Evolutionary conservation across 768 basidiomycete species (phyloP).

Genomic region (Phaeotremella fagi): DNA sequence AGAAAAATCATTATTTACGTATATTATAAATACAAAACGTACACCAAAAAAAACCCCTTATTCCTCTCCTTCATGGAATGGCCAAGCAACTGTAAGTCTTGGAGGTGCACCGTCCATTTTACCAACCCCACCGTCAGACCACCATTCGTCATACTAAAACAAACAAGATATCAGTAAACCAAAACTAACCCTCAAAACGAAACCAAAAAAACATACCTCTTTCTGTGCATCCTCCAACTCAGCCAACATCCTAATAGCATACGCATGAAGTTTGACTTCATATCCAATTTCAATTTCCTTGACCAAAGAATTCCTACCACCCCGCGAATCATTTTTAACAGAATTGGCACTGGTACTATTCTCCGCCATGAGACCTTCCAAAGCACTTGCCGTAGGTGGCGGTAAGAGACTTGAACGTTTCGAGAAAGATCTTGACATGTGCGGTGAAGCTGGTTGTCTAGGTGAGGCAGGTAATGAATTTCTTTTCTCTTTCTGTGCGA

Average conservation of each 20-base stretch:
- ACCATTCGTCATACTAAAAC: constrained; percentile 47
- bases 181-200: not conserved
- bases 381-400: constrained; percentile 31
- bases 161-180: constrained; percentile 8
- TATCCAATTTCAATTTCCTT: constrained; percentile 33
- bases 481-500: constrained; percentile 1
- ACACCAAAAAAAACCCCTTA: constrained; percentile 13
- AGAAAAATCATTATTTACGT: not conserved
- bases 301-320: not conserved
- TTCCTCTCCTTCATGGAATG: constrained; percentile 48
- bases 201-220: constrained; percentile 34
- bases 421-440: constrained; percentile 45
- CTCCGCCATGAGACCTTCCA: constrained; percentile 23
- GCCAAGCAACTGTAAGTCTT: constrained; percentile 48
- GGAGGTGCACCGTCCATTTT: constrained; percentile 44
- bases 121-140: constrained; percentile 45
- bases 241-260: constrained; percentile 47
- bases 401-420: constrained; percentile 45
- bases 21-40: not conserved
- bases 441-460: constrained; percentile 35
- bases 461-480: constrained; percentile 26
- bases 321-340: no score
- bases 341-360: not conserved
- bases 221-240: constrained; percentile 48
- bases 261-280: constrained; percentile 43